A percentile compares a stretch with the other conserved stretches of the same genome.
These are phyloP conservation scores for Trichoderma aggressivum DNA, from an alignment of 2,329 filamentous ascomycete genomes.

Conservation along the genomic window DNA sequence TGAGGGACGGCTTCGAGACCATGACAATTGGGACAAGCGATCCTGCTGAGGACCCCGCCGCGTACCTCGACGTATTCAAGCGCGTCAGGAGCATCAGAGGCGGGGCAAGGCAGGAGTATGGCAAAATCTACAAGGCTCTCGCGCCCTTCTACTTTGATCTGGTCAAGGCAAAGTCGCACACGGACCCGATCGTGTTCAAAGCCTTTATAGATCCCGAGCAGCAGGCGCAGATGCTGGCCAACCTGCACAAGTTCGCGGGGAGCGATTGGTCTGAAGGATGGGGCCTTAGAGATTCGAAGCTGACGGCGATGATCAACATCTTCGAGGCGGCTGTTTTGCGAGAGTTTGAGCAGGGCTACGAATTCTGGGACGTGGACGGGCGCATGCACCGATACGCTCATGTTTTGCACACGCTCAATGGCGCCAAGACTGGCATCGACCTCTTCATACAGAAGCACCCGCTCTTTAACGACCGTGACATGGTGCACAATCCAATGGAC, in stretches of 20 bases:
- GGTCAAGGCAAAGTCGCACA: conserved; percentile 64
- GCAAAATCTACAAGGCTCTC: conserved; percentile 82
- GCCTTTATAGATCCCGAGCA: conserved; percentile 84
- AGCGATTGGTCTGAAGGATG: conserved; percentile 80
- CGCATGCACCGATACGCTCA: conserved; percentile 86
- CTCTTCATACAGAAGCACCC: conserved; percentile 87
- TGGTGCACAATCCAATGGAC: conserved; percentile 68
- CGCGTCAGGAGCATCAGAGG: conserved; percentile 76
- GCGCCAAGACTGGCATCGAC: conserved; percentile 73
- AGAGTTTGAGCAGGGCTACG: conserved; percentile 92
- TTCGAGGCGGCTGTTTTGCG: conserved; percentile 88
- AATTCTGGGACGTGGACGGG: conserved; percentile 82
- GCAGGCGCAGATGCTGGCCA: conserved; percentile 84
- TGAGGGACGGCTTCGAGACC: conserved; percentile 74
- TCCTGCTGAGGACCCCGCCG: conserved; percentile 56
- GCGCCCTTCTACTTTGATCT: conserved; percentile 88
- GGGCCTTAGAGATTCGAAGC: conserved; percentile 64
- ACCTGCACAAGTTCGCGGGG: conserved; percentile 72
- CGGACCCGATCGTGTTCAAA: conserved; percentile 80
- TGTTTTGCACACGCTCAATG: conserved; percentile 78
- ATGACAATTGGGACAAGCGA: conserved; percentile 54
- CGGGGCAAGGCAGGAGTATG: conserved; percentile 83
- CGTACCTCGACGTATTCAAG: conserved; percentile 66
- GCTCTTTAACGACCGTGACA: conserved; percentile 69
- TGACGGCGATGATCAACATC: conserved; percentile 70